These are phyloP conservation scores for Trichoderma oligosporum DNA, from an alignment of 2,329 filamentous ascomycete species.

Conservation along the genomic window DNA sequence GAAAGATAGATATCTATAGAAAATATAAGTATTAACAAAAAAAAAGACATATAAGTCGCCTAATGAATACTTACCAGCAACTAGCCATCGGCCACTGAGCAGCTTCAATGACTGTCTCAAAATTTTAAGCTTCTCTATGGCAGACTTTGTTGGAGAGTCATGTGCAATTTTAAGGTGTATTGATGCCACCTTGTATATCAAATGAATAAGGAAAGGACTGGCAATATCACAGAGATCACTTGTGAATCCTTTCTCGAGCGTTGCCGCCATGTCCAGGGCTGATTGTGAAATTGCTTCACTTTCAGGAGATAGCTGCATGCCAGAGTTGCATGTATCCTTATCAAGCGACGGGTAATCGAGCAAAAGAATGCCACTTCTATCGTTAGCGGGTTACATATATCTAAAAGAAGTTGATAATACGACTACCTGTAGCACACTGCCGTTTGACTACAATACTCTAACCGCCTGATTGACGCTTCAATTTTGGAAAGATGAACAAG, in stretches of 20 bases:
- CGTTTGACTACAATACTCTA: slow-evolving; percentile 17
- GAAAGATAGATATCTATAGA: slow-evolving; percentile 4
- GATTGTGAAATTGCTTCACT: background rate
- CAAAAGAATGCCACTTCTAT: slow-evolving; percentile 1
- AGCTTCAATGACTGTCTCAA: background rate
- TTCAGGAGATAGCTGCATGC: background rate
- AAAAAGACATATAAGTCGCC: background rate
- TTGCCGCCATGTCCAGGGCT: background rate
- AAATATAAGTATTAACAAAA: background rate
- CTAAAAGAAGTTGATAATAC: no score
- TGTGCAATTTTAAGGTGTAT: slow-evolving; percentile 4
- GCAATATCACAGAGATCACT: background rate
- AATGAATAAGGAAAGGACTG: slow-evolving; percentile 4
- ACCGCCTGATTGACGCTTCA: slow-evolving; percentile 5
- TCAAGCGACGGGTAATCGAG: background rate
- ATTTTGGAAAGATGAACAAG: slow-evolving; percentile 12
- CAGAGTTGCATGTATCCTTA: background rate
- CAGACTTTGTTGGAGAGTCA: background rate
- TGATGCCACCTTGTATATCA: slow-evolving; percentile 5
- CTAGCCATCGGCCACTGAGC: slow-evolving; percentile 4
- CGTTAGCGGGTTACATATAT: background rate
- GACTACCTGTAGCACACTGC: slow-evolving; percentile 16
- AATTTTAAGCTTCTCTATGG: background rate
- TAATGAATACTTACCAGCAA: background rate
- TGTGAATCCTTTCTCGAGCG: background rate